These are phyloP conservation scores for Didymella sp. DNA, from an alignment of 2,329 filamentous ascomycete genomes.

Conservation along the genomic window DNA sequence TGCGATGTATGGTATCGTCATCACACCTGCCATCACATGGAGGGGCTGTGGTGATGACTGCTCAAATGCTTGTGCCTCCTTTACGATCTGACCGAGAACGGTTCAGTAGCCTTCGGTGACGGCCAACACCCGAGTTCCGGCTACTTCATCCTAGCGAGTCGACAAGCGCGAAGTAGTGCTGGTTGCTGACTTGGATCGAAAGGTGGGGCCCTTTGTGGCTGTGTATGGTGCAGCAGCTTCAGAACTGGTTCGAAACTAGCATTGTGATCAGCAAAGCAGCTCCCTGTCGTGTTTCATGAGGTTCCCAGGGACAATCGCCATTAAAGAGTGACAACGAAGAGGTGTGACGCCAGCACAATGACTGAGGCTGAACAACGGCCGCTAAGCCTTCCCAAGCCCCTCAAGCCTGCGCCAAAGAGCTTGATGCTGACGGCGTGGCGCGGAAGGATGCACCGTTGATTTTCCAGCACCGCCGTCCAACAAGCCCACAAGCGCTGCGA, in stretches of 20 bases:
- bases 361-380: background rate
- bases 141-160: background rate
- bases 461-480: constrained; percentile 7
- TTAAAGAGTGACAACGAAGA: background rate
- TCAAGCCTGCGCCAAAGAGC: constrained; percentile 5
- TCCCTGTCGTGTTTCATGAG: background rate
- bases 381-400: constrained; percentile 12
- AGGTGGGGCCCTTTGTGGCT: constrained; percentile 14
- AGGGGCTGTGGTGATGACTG: background rate
- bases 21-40: background rate
- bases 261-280: background rate
- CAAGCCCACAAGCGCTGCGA: constrained; percentile 1
- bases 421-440: constrained; percentile 10
- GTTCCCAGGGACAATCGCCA: background rate
- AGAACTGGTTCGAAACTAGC: constrained; percentile 1
- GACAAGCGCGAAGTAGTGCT: background rate
- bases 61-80: background rate
- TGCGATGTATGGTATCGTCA: background rate
- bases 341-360: background rate
- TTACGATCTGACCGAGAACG: background rate
- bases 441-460: constrained; percentile 9
- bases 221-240: background rate
- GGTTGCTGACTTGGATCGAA: background rate
- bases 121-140: background rate
- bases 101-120: background rate